Evolutionary conservation across 1,139 yeast genomes (phyloP).

Genomic region (Scheffersomyces segobiensis): DNA sequence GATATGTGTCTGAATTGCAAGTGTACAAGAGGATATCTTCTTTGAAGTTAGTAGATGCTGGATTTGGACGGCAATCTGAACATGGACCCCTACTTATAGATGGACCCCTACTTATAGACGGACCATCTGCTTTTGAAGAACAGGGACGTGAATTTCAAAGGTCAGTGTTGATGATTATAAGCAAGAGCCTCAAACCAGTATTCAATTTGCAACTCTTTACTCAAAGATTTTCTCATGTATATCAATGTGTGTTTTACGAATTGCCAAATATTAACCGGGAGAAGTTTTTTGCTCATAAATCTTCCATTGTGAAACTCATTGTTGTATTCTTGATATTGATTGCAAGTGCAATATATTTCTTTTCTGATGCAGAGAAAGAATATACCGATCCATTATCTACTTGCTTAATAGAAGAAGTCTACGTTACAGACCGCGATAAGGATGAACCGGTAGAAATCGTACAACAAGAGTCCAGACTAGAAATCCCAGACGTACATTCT

Average conservation of each 20-base stretch:
- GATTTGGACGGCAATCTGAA: background rate
- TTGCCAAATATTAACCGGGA: background rate
- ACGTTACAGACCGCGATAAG: background rate
- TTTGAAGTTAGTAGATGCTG: background rate
- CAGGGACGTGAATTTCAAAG: background rate
- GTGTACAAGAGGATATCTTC: background rate
- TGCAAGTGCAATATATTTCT: background rate
- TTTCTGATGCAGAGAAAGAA: background rate
- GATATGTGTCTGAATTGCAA: background rate
- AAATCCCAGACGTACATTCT: background rate
- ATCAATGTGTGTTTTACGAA: background rate
- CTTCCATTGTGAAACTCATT: background rate
- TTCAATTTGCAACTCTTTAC: background rate
- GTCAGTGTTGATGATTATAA: background rate
- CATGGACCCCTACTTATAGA: background rate
- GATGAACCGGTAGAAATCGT: background rate
- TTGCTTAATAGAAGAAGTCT: background rate
- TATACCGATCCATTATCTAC: background rate
- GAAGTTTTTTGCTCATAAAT: background rate
- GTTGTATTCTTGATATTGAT: background rate
- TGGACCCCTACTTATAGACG: background rate
- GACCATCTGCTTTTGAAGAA: background rate
- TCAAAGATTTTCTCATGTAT: background rate
- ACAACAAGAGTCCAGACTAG: background rate
- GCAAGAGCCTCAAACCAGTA: background rate